Base-by-base conservation (phyloP, 1,139 yeast genomes). In the Sugiyamaella novakii region DNA sequence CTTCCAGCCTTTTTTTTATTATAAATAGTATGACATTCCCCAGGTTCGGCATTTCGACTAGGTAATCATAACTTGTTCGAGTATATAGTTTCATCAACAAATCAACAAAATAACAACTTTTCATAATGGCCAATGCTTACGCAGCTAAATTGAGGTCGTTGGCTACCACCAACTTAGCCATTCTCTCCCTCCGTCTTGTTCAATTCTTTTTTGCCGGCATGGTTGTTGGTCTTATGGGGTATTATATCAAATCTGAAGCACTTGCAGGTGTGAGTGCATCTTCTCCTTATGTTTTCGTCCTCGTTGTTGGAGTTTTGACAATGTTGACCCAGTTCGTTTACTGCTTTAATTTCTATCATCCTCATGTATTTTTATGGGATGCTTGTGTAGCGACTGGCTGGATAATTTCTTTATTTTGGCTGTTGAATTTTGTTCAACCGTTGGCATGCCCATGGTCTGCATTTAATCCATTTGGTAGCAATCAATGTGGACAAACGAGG, bases 131-230 rank as follows among this genome's bases (percentile, higher is more conserved):
- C 6, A 31, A 37, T 21, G 25, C 38, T 11, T 52, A 54, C 33
- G 35, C 36, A 12, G 52, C 52, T 2, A 42, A 37, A 37, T 29
- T 54, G 10, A 42, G 46, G 50, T 59, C 64, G 5, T 52, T 64
- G 44, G 65, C 67, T 7, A 59, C 67, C 14, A 59, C 63, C 53
- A 64, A 64, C 54, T 52, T 64, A 45, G 55, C 61, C 27, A 56
- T 63, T 8, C 54, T 65, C 39, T 54, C 59, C 17, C 51, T 64
- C 30, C 57, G 68, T 18, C 58, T 65, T 29, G 57, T 65, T 24
- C 67, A 65, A 49, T 59, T 64, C 53, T 65, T 65, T 57, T 65
- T 64, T 47, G 65, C 64, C 21, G 68, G 68, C 15, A 52, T 63
- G 34, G 61, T 59, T 15, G 57, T 61, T 5, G 68, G 68, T 11